These are phyloP conservation scores for Apophysomyces variabilis DNA, from an alignment of 371 early-diverging fungal genomes.

Conservation along the genomic window DNA sequence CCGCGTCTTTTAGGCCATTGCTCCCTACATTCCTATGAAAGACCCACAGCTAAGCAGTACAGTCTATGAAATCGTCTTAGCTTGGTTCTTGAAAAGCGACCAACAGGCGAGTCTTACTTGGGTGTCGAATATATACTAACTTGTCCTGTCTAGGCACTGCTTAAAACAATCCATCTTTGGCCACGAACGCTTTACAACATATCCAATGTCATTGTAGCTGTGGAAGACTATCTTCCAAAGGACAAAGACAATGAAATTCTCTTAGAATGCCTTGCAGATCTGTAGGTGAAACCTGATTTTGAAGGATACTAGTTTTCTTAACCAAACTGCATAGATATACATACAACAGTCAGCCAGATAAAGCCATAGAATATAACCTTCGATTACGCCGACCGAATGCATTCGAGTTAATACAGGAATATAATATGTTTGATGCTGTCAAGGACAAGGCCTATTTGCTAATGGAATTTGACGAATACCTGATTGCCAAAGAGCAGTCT, in stretches of 20 bases:
- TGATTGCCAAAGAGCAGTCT: conserved; percentile 42
- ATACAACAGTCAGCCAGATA: conserved; percentile 71
- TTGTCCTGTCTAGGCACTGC: conserved; percentile 41
- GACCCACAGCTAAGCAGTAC: conserved; percentile 77
- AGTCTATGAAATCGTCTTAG: conserved; percentile 89
- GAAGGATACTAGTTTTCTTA: neutral
- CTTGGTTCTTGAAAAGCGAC: conserved; percentile 68
- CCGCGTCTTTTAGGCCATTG: conserved; percentile 56
- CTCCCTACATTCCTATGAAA: conserved; percentile 79
- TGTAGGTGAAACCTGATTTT: conserved; percentile 58
- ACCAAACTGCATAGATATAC: conserved; percentile 58
- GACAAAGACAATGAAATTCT: conserved; percentile 61
- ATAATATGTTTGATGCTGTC: conserved; percentile 82
- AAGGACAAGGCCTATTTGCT: conserved; percentile 77
- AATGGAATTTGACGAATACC: conserved; percentile 82
- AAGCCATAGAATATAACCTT: conserved; percentile 84
- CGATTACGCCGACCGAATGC: conserved; percentile 71
- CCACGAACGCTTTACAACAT: conserved; percentile 76
- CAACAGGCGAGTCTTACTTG: conserved; percentile 48
- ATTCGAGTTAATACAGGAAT: conserved; percentile 73
- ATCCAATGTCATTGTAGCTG: conserved; percentile 73
- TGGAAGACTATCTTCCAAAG: conserved; percentile 68
- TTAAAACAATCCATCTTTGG: conserved; percentile 76
- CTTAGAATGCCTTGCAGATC: conserved; percentile 73
- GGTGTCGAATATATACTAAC: neutral